Base-by-base conservation (phyloP, 495 filamentous ascomycete genomes). In the Lichenothelia convexa region DNA sequence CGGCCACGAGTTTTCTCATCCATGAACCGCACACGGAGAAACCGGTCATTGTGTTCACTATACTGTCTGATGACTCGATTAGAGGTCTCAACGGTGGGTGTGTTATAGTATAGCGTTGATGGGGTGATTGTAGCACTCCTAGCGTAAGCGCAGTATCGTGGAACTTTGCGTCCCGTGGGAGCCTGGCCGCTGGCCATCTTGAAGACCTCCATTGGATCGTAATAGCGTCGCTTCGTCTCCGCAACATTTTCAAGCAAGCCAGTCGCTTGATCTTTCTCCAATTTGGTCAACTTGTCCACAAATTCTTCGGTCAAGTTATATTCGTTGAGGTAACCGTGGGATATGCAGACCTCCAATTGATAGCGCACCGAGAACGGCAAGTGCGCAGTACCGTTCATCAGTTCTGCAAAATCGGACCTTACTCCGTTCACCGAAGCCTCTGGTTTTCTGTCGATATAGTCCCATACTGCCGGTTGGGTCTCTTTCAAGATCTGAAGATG, bases 281-380 rank as follows among this genome's bases (percentile, higher is more conserved):
- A 57, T 0, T 62, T 47, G 7, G 59, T 48, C 4, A 97, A 59
- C 29, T 52, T 68, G 15, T 61, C 42, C 13, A 86, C 54, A 42
- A 93, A 94, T 6, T 68, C 59, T 4, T 55, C 48, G 4, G 57
- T 65, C 35, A 93, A 65, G 34, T 73, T 80, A 49, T 76, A 68
- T 53, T 92, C 85, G 35, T 75, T 77, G n/a, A 97, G 57, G n/a
- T 67, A 59, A 0, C 74, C 72, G 16, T 80, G 67, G 0, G 85
- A 92, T 6, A 95, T 64, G 50, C 87, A 94, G 0, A 82, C 86
- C 54, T 95, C 86, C 0, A 97, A 67, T 54, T 93, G 87, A 47
- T 95, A 95, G 6, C 81, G 71, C 2, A 87, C 70, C 1, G 71
- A 51, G 32, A 85, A 94, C 0, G 72, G 60, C 3, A 97, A 61